phyloP scores from a whole-genome alignment of 345 rosid species.

The Combretum micranthum region DNA sequence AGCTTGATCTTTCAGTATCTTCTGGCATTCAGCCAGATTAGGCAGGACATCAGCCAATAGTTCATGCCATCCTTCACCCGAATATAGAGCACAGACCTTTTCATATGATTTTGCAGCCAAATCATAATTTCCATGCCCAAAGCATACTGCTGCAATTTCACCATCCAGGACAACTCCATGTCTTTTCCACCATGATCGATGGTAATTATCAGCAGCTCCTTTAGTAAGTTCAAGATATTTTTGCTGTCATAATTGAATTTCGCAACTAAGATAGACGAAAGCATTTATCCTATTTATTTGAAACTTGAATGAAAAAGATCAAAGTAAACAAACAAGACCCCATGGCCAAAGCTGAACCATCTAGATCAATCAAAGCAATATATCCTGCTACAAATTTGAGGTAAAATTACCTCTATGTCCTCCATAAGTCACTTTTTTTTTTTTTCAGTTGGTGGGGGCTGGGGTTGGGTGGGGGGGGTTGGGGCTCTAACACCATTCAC shows the following conservation, averaged over 20 bases:
- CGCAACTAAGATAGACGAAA: constrained; percentile 3
- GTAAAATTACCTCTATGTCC: too few species aligned
- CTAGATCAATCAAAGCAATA: too few species aligned
- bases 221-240: constrained; percentile 82
- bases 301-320: not conserved
- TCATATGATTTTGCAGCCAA: constrained; percentile 95
- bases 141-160: constrained; percentile 93
- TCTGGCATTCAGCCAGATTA: constrained; percentile 92
- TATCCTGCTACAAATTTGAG: too few species aligned
- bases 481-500: too few species aligned
- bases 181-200: constrained; percentile 98
- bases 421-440: too few species aligned
- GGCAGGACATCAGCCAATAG: constrained; percentile 93
- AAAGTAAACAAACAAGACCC: not conserved
- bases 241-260: constrained; percentile 47
- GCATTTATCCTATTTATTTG: not conserved
- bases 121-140: constrained; percentile 81
- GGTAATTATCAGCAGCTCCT: constrained; percentile 97
- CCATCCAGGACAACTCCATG: constrained; percentile 98
- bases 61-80: constrained; percentile 98
- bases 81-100: constrained; percentile 92
- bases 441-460: too few species aligned
- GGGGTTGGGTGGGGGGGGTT: too few species aligned
- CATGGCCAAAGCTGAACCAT: too few species aligned
- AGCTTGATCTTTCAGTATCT: constrained; percentile 83